These are phyloP conservation scores for Pleurostoma richardsiae DNA, from an alignment of 2,329 filamentous ascomycete genomes.

Conservation along the genomic window DNA sequence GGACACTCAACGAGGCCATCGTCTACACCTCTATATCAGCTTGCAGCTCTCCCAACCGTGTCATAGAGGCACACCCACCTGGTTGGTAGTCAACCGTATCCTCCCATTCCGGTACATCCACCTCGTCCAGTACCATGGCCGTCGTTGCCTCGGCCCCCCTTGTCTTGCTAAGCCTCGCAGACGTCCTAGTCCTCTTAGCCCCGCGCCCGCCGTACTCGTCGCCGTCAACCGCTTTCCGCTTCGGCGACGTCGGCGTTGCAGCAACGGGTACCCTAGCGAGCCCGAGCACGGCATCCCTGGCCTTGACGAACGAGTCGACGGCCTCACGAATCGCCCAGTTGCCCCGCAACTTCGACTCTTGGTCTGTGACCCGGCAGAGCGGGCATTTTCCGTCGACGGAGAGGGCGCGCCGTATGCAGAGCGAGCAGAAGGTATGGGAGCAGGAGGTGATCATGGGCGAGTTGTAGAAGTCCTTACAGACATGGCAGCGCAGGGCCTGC, in stretches of 20 bases:
- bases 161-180: slow-evolving; percentile 40
- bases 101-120: slow-evolving; percentile 21
- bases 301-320: slow-evolving; percentile 69
- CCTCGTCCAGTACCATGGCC: slow-evolving; percentile 24
- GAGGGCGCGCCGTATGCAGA: slow-evolving; percentile 86
- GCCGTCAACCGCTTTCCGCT: slow-evolving; percentile 42
- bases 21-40: slow-evolving; percentile 29
- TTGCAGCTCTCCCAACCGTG: no score
- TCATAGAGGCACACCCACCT: slow-evolving; percentile 13
- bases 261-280: slow-evolving; percentile 51
- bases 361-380: slow-evolving; percentile 70
- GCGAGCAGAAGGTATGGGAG: slow-evolving; percentile 92
- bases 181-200: slow-evolving; percentile 48
- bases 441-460: slow-evolving; percentile 95
- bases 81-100: slow-evolving; percentile 25
- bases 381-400: slow-evolving; percentile 84
- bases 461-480: slow-evolving; percentile 96
- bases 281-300: slow-evolving; percentile 56
- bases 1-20: slow-evolving; percentile 82
- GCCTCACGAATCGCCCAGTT: slow-evolving; percentile 85
- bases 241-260: slow-evolving; percentile 28
- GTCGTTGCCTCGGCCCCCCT: slow-evolving; percentile 30
- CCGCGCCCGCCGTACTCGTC: slow-evolving; percentile 20
- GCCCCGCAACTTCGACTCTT: slow-evolving; percentile 77
- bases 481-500: slow-evolving; percentile 83